Evolutionary conservation across 164 flowering plant species (phyloP).

Genomic region (Stephania yunnanensis): DNA sequence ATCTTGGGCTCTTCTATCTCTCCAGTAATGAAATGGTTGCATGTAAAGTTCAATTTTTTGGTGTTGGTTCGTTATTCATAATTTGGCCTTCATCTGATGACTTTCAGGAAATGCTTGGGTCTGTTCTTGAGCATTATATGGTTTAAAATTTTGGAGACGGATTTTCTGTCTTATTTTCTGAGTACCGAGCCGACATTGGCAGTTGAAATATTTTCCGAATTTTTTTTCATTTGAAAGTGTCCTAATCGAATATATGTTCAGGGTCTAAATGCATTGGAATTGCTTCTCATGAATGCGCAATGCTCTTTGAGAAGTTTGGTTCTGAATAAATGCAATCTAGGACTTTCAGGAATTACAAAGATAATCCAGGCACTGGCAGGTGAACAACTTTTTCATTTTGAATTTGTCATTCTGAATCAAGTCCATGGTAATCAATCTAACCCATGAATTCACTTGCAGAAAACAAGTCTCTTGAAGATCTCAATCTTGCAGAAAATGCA

Average conservation of each 20-base stretch:
- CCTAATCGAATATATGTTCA: conserved; percentile 26
- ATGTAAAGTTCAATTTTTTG: background rate
- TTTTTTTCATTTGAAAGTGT: background rate
- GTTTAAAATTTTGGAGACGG: background rate
- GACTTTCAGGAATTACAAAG: conserved; percentile 49
- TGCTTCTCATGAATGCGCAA: conserved; percentile 46
- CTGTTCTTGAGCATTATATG: background rate
- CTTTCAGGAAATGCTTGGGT: no score
- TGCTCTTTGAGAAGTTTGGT: conserved; percentile 56
- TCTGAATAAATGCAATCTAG: conserved; percentile 64
- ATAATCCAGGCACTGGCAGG: conserved; percentile 66
- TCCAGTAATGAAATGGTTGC: background rate
- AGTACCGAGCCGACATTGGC: background rate
- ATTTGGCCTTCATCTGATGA: background rate
- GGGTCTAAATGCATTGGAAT: conserved; percentile 53
- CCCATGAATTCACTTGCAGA: conserved; percentile 29
- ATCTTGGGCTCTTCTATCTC: background rate
- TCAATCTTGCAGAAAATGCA: conserved; percentile 66
- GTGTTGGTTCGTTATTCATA: background rate
- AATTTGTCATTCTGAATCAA: background rate
- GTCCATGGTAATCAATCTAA: conserved; percentile 1
- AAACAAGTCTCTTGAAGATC: conserved; percentile 64
- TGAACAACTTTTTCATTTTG: conserved; percentile 13
- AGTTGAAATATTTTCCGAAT: background rate
- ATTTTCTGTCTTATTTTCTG: background rate